Base-by-base conservation (phyloP, 139 green algal species). In the Microglena sp. region DNA sequence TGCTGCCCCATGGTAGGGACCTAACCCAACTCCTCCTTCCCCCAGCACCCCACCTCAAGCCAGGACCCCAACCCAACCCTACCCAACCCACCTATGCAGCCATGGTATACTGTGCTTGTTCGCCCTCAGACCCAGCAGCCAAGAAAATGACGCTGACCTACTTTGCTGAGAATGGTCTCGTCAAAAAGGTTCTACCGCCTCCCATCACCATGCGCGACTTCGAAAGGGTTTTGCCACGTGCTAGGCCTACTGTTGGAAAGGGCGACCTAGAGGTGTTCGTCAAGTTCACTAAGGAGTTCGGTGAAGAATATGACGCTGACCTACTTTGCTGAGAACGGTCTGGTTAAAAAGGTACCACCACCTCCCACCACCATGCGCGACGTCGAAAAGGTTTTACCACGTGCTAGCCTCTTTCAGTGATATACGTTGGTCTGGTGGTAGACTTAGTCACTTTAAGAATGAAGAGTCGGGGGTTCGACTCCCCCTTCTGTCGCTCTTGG, bases 201-300 rank as follows among this genome's bases (percentile, higher is more conserved):
- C 32, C 62, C 8, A 96, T 97, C 65, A 83, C 53, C 3, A 87
- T 89, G 72, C 65, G 77, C 1, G 90, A 96, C 73, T 96, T 96
- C 76, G 77, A 90, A 35, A 95, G 90, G 76, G 82, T 92, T 60
- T 72, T 98, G 62, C 36, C 85, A 45, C 66, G 86, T 0, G 92
- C 92, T 8, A 80, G 92, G 60, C 94, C 94, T 1, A 99, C 94
- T 0, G 94, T 99, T 4, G 84, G 81, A 60, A 40, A 78, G 18
- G 73, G 74, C 6, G 94, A 99, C 73, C 73, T 99, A 24, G 80
- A 81, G 22, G 63, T 89, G 2, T 93, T 95, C 66, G 84, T 94
- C 60, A 76, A 85, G 35, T 99, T 98, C 72, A 98, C 92, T 0
- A 33, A 70, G 21, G 93, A 99, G 76, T 99, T 97, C 89, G 93